Conservation (phyloP, 1,139 yeast species). For the Zygoascus meyerae region DNA sequence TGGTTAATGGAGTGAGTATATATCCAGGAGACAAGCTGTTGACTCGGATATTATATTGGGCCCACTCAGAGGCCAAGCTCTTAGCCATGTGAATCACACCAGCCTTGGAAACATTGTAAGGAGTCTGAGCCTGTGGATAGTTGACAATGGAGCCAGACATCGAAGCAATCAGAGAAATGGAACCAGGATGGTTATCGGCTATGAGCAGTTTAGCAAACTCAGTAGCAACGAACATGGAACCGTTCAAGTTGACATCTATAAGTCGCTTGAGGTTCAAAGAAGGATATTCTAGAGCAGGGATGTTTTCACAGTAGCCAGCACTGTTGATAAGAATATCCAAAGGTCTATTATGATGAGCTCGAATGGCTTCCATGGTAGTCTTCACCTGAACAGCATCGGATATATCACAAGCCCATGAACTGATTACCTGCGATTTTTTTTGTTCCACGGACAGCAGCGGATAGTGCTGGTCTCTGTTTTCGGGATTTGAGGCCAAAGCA, state of each 20-base stretch:
- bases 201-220: constrained; percentile 65
- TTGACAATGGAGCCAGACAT: constrained; percentile 84
- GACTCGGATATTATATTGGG: constrained; percentile 67
- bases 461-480: not conserved
- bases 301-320: constrained; percentile 82
- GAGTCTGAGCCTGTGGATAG: constrained; percentile 78
- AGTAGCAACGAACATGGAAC: constrained; percentile 64
- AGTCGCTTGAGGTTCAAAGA: constrained; percentile 61
- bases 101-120: constrained; percentile 82
- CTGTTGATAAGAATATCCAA: constrained; percentile 66
- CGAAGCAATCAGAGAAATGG: constrained; percentile 71
- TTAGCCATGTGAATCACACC: constrained; percentile 74
- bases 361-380: constrained; percentile 43
- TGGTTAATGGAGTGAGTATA: constrained; percentile 60
- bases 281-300: constrained; percentile 73
- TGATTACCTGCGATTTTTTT: constrained; percentile 30
- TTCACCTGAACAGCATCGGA: constrained; percentile 61
- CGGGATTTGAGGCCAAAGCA: too few relatives aligned
- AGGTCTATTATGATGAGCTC: constrained; percentile 51
- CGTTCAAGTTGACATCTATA: constrained; percentile 67
- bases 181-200: constrained; percentile 45
- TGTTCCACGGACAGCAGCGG: constrained; percentile 14
- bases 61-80: constrained; percentile 83
- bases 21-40: constrained; percentile 80
- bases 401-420: constrained; percentile 74